Percentiles rank a stretch among this genome's conserved stretches.
Conservation (phyloP, 495 filamentous ascomycete species). For the Parachaetomium inaequale region DNA sequence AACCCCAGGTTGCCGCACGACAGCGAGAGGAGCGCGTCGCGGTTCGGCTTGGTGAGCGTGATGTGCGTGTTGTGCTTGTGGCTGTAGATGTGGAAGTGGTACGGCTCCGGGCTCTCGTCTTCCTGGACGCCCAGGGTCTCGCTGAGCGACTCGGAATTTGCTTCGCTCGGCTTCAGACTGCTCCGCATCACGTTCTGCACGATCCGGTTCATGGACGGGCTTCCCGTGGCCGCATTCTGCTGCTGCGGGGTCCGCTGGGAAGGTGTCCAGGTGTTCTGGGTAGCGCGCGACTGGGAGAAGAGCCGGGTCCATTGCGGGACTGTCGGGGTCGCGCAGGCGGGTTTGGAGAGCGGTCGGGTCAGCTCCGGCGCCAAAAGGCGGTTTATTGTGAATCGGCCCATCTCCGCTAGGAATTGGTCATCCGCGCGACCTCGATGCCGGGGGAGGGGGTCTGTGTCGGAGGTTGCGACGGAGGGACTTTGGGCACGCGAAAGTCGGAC, state of each 20-base stretch:
- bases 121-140: conserved; percentile 13
- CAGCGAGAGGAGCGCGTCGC: conserved; percentile 68
- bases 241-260: conserved; percentile 3
- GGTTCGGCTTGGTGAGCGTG: conserved; percentile 77
- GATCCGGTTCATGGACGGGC: conserved; percentile 11
- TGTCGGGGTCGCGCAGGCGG: conserved; percentile 24
- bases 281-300: conserved; percentile 39
- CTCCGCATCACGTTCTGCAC: conserved; percentile 8
- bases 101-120: conserved; percentile 48
- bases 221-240: neutral
- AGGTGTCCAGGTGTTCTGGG: neutral
- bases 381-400: conserved; percentile 43
- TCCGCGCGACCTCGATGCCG: conserved; percentile 2
- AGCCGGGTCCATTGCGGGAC: conserved; percentile 37
- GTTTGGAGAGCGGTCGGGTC: conserved; percentile 27
- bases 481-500: neutral
- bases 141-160: conserved; percentile 14
- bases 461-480: neutral
- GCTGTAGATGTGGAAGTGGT: conserved; percentile 82
- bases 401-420: conserved; percentile 24
- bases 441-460: neutral
- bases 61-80: conserved; percentile 92
- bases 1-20: conserved; percentile 83
- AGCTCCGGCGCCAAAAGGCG: conserved; percentile 47
- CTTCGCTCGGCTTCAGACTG: conserved; percentile 1